Evolutionary conservation across 495 filamentous ascomycete genomes (phyloP).

Genomic region (Lichenothelia convexa): DNA sequence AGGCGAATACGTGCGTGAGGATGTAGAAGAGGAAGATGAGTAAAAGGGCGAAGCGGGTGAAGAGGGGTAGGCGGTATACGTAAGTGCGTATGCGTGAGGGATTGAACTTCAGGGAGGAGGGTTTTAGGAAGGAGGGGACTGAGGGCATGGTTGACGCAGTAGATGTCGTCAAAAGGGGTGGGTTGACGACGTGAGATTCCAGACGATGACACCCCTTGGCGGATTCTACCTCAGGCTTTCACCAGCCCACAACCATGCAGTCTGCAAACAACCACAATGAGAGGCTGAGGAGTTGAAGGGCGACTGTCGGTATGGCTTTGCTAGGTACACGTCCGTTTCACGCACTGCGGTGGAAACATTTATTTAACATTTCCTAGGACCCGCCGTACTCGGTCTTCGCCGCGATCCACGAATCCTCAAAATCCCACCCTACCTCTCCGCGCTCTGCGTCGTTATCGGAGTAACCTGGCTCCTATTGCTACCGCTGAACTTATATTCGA

Average conservation of each 20-base stretch:
- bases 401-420: slow-evolving; percentile 51
- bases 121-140: slow-evolving; percentile 7
- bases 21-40: slow-evolving; percentile 51
- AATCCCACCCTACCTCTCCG: slow-evolving; percentile 64
- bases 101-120: slow-evolving; percentile 16
- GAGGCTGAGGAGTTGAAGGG: not conserved
- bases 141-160: not conserved
- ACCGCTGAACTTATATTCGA: slow-evolving; percentile 83
- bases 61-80: slow-evolving; percentile 66
- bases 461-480: slow-evolving; percentile 84
- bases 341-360: too few relatives aligned
- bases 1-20: slow-evolving; percentile 34
- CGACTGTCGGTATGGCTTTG: not conserved
- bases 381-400: slow-evolving; percentile 29
- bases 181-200: not conserved
- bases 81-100: slow-evolving; percentile 36
- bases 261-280: not conserved
- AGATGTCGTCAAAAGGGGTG: too few relatives aligned
- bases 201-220: too few relatives aligned
- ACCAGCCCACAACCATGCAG: not conserved
- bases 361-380: too few relatives aligned
- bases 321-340: too few relatives aligned
- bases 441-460: slow-evolving; percentile 73
- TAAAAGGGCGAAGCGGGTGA: slow-evolving; percentile 59
- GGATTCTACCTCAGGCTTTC: not conserved